These are phyloP conservation scores for Phylloporus sp. DNA, from an alignment of 768 basidiomycete genomes.

Conservation along the genomic window DNA sequence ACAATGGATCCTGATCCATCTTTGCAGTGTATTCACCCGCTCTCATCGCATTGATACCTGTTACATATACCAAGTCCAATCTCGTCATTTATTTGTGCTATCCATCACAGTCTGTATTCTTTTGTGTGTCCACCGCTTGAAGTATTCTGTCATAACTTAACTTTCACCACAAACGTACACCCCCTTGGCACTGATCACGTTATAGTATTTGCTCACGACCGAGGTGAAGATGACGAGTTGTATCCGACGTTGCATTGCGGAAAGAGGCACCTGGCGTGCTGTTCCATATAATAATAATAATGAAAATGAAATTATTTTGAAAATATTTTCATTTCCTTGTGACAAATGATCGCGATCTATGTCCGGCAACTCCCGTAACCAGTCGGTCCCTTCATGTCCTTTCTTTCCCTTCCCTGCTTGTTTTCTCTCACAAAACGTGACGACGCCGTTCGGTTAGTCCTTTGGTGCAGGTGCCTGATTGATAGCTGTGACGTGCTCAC, in stretches of 20 bases:
- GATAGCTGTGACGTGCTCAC: neutral
- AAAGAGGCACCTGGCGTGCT: slow-evolving; percentile 12
- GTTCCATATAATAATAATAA: neutral
- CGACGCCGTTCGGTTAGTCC: slow-evolving; percentile 2
- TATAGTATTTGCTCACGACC: slow-evolving; percentile 12
- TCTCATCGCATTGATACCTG: slow-evolving; percentile 20
- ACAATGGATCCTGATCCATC: neutral
- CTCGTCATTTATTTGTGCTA: slow-evolving; percentile 19
- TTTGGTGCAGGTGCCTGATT: slow-evolving; percentile 9
- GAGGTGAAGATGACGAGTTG: slow-evolving; percentile 8
- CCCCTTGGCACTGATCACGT: slow-evolving; percentile 4
- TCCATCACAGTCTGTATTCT: slow-evolving; percentile 23
- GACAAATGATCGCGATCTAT: slow-evolving; percentile 18
- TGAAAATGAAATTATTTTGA: slow-evolving; percentile 3
- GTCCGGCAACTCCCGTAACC: slow-evolving; percentile 21
- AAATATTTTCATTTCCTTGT: neutral
- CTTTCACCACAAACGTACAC: neutral
- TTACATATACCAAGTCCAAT: slow-evolving; percentile 18
- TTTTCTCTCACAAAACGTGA: slow-evolving; percentile 11
- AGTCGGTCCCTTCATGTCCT: slow-evolving; percentile 19
- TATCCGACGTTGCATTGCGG: slow-evolving; percentile 8
- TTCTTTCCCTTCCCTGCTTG: neutral
- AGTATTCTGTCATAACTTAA: slow-evolving; percentile 13
- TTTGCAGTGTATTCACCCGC: slow-evolving; percentile 2
- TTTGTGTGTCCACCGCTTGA: slow-evolving; percentile 7